A percentile compares a stretch with the other conserved stretches of the same genome.
phyloP scores from a whole-genome alignment of 768 basidiomycete genomes.

The Rhodotorula sphaerocarpa region DNA sequence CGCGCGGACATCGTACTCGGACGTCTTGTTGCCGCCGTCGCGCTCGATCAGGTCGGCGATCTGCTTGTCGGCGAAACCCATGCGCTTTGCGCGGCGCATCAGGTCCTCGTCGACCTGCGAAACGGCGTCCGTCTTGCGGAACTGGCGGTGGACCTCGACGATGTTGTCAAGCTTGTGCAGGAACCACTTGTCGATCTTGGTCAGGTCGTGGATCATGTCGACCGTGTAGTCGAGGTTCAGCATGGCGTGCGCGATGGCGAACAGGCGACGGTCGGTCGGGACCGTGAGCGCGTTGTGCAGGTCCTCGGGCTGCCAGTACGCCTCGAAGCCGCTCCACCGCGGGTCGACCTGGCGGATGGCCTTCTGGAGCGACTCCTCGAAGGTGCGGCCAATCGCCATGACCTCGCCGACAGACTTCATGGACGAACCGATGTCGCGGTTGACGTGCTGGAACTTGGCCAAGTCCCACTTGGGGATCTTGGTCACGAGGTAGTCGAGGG shows the following conservation, averaged over 20 bases:
- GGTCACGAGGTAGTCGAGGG: slow-evolving; percentile 96
- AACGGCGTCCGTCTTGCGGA: slow-evolving; percentile 64
- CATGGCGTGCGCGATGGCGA: slow-evolving; percentile 97
- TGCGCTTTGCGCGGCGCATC: slow-evolving; percentile 77
- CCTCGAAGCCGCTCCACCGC: slow-evolving; percentile 91
- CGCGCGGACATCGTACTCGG: slow-evolving; percentile 70
- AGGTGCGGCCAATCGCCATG: slow-evolving; percentile 99
- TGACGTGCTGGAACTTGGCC: slow-evolving; percentile 91
- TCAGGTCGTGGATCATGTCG: slow-evolving; percentile 80
- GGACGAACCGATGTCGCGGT: slow-evolving; percentile 86
- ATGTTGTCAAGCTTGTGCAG: slow-evolving; percentile 99
- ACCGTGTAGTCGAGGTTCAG: slow-evolving; percentile 84
- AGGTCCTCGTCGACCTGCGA: slow-evolving; percentile 64
- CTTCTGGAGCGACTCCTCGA: slow-evolving; percentile 96
- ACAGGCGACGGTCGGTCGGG: slow-evolving; percentile 92
- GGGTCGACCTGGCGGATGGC: slow-evolving; percentile 97
- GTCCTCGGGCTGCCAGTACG: slow-evolving; percentile 79
- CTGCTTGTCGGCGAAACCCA: slow-evolving; percentile 91
- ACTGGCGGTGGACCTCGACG: slow-evolving; percentile 69
- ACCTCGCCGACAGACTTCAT: slow-evolving; percentile 99
- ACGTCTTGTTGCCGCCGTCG: slow-evolving; percentile 46
- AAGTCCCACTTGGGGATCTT: slow-evolving; percentile 99
- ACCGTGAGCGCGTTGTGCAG: slow-evolving; percentile 66
- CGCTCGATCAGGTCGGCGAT: slow-evolving; percentile 67
- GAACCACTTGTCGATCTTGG: slow-evolving; percentile 99